Conservation (phyloP, 1,139 yeast species). For the Candida labiduridarum region DNA sequence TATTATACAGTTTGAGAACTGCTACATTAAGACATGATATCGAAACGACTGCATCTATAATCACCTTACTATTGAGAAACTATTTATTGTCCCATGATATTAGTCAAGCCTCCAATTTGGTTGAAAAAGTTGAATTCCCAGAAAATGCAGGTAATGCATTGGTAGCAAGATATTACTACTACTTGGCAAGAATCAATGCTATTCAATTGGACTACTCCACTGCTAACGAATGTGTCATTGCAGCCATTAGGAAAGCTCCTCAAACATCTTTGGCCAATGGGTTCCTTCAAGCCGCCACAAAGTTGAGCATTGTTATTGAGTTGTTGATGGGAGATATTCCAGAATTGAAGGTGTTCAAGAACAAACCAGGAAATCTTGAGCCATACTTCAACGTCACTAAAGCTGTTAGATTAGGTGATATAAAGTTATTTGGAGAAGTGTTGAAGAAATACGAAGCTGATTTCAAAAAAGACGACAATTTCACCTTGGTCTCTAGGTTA, state of each 20-base stretch:
- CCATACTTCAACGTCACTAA: conserved; percentile 89
- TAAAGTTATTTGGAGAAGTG: conserved; percentile 77
- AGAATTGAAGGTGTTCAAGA: conserved; percentile 80
- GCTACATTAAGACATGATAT: conserved; percentile 90
- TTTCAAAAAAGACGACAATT: conserved; percentile 78
- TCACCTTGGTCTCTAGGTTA: conserved; percentile 81
- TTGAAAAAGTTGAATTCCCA: conserved; percentile 89
- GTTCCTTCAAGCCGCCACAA: conserved; percentile 87
- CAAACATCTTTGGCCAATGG: conserved; percentile 86
- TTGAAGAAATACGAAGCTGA: conserved; percentile 62
- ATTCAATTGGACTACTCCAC: conserved; percentile 90
- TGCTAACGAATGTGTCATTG: conserved; percentile 87
- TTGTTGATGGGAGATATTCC: conserved; percentile 97
- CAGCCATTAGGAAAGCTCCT: conserved; percentile 97
- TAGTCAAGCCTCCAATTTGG: conserved; percentile 84
- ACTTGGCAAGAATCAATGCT: conserved; percentile 85
- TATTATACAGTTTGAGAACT: conserved; percentile 77
- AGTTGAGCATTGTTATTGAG: conserved; percentile 85
- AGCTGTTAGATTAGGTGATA: conserved; percentile 92
- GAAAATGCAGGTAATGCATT: conserved; percentile 82
- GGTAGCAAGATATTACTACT: conserved; percentile 89
- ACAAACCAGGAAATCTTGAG: conserved; percentile 56
- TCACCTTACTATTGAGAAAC: conserved; percentile 80
- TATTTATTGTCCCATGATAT: conserved; percentile 80
- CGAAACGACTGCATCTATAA: conserved; percentile 87